Base-by-base conservation (phyloP, 805 yeast genomes). In the Wickerhamomyces bovis region DNA sequence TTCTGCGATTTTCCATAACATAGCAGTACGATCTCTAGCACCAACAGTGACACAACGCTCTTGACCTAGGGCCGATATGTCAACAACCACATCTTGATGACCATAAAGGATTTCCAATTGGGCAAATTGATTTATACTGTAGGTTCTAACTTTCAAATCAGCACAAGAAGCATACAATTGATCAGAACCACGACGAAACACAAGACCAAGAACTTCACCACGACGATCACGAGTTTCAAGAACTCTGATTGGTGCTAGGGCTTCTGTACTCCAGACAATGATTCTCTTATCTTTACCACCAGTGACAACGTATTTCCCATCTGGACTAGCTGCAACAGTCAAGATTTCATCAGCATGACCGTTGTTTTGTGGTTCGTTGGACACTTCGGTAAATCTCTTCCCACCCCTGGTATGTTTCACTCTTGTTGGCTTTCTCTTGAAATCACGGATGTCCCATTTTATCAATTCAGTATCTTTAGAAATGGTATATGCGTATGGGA, bases 41-140 rank as follows among this genome's bases (percentile, higher is more conserved):
- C 99, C 99, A 28, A 92, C 98, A 22, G 96, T 88, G 16, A 94
- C 90, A 71, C 99, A 94, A 48, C 97, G 80, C 61, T 94, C 98
- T 64, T 82, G 81, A 10, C 79, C 78, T 50, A 94, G 70, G 0
- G 97, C 89, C 20, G 89, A 70, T 45, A 94, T 83, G 60, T 83
- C 97, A 39, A 78, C 76, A 40, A 92, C 90, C 45, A 78, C 71
- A 62, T 94, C 99, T 69, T 94, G 98, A 67, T 94, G 99, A 3
- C 99, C 99, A 63, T 88, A 94, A 41, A 94, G 70, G 5, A 87
- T 83, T 69, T 94, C 99, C 60, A 92, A 74, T 65, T 89, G 95
- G 4, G 96, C 83, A 60, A 84, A 76, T 66, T 89, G 97, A 57
- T 81, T 86, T 49, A 90, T 75, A 52, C 90, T 83, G 64, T 78